Percentiles rank a stretch among this genome's conserved stretches.
Conservation (phyloP, 2,329 filamentous ascomycete species). For the Epichloe gansuensis region DNA sequence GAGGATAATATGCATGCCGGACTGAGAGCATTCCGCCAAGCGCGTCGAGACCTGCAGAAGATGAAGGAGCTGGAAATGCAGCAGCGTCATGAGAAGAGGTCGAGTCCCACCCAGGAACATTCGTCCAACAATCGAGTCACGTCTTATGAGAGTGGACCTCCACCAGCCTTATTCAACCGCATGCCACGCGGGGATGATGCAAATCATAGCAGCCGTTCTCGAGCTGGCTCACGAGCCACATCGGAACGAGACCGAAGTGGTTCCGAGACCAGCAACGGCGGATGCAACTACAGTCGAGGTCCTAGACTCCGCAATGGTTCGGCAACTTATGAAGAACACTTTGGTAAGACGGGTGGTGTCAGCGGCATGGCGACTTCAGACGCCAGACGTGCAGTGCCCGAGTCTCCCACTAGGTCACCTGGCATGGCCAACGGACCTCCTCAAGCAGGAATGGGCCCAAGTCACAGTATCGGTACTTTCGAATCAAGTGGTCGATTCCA, state of each 20-base stretch:
- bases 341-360: conserved; percentile 6
- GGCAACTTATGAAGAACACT: conserved; percentile 24
- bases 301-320: conserved; percentile 27
- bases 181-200: conserved; percentile 30
- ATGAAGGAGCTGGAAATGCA: conserved; percentile 41
- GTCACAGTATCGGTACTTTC: conserved; percentile 1
- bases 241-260: conserved; percentile 42
- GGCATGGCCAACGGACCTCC: background rate
- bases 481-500: conserved; percentile 15
- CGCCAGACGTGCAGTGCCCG: background rate
- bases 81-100: conserved; percentile 23
- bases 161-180: conserved; percentile 33
- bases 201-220: conserved; percentile 16
- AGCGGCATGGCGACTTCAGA: background rate
- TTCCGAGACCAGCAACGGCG: conserved; percentile 40
- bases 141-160: conserved; percentile 32
- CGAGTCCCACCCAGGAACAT: conserved; percentile 11
- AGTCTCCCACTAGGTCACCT: conserved; percentile 1
- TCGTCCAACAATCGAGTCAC: conserved; percentile 22
- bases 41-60: conserved; percentile 42
- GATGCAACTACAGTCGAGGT: conserved; percentile 27
- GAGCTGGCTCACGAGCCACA: conserved; percentile 19
- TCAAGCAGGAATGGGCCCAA: conserved; percentile 4
- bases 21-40: conserved; percentile 44
- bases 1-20: conserved; percentile 36